These are phyloP conservation scores for Verticillium nonalfalfae DNA, from an alignment of 2,329 filamentous ascomycete species.

Conservation along the genomic window DNA sequence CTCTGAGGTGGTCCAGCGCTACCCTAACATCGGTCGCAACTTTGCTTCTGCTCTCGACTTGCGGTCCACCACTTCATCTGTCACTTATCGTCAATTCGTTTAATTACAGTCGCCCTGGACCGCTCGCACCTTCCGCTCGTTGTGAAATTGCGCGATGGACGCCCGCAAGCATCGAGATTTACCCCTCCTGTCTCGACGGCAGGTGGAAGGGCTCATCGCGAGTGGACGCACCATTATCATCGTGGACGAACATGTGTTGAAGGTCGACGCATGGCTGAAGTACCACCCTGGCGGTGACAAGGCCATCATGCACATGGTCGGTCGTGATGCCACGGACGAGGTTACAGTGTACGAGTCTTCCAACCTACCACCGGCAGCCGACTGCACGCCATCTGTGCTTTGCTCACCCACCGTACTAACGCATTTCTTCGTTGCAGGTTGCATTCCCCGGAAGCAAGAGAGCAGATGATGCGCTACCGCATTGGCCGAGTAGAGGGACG, in stretches of 20 bases:
- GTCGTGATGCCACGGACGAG: slow-evolving; percentile 90
- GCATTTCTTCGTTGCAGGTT: slow-evolving; percentile 46
- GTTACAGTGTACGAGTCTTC: slow-evolving; percentile 65
- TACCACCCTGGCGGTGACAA: slow-evolving; percentile 92
- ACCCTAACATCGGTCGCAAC: neutral
- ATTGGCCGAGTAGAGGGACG: slow-evolving; percentile 75
- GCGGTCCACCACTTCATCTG: neutral
- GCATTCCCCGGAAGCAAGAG: slow-evolving; percentile 71
- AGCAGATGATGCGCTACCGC: slow-evolving; percentile 73
- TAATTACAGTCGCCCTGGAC: neutral
- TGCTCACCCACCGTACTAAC: slow-evolving; percentile 3
- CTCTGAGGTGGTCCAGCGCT: neutral
- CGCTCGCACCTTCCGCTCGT: neutral
- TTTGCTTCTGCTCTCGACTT: neutral
- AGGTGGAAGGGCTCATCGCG: slow-evolving; percentile 79
- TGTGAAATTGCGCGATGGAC: neutral
- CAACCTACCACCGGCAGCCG: neutral
- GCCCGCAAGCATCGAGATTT: neutral
- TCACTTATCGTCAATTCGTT: neutral
- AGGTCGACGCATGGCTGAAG: slow-evolving; percentile 79
- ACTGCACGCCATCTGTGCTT: neutral
- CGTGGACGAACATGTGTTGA: slow-evolving; percentile 73
- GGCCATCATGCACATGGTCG: slow-evolving; percentile 88
- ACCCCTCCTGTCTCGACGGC: slow-evolving; percentile 17
- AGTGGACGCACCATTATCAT: slow-evolving; percentile 76